Evolutionary conservation across 371 early-diverging fungal species (phyloP).

Genomic region (Catenaria anguillulae): DNA sequence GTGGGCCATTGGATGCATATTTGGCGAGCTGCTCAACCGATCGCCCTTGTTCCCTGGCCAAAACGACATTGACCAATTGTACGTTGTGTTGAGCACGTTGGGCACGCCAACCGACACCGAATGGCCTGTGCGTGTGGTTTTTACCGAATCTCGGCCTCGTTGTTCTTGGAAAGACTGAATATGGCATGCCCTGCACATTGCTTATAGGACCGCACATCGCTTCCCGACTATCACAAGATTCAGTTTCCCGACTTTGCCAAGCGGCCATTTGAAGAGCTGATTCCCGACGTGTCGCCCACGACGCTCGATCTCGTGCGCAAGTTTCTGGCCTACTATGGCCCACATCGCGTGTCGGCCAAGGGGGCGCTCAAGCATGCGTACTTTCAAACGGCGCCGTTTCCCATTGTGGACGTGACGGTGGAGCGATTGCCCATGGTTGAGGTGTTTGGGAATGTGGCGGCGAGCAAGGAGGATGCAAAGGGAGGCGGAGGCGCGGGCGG

Average conservation of each 20-base stretch:
- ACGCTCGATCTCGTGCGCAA: neutral
- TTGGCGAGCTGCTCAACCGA: conserved; percentile 37
- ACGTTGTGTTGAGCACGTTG: conserved; percentile 26
- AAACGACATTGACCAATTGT: conserved; percentile 41
- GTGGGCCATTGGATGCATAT: conserved; percentile 45
- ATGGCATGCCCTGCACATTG: neutral
- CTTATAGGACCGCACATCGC: conserved; percentile 2
- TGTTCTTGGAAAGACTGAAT: too few species aligned
- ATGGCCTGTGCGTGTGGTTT: conserved; percentile 27
- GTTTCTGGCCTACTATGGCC: neutral
- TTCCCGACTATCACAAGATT: conserved; percentile 7
- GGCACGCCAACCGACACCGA: conserved; percentile 29
- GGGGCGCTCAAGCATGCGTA: neutral
- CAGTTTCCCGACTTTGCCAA: conserved; percentile 1
- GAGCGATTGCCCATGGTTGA: too few species aligned
- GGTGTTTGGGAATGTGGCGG: too few species aligned
- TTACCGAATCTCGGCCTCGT: too few species aligned
- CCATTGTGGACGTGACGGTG: too few species aligned
- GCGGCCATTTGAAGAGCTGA: neutral
- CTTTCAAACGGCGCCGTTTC: neutral
- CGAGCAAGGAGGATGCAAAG: too few species aligned
- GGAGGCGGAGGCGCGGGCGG: too few species aligned
- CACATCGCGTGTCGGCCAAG: neutral
- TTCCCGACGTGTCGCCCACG: neutral
- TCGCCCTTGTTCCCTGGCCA: conserved; percentile 35